Percentiles rank a stretch among this genome's conserved stretches.
These are phyloP conservation scores for Solanum clarkiae DNA, from an alignment of 257 asterid genomes.

Conservation along the genomic window DNA sequence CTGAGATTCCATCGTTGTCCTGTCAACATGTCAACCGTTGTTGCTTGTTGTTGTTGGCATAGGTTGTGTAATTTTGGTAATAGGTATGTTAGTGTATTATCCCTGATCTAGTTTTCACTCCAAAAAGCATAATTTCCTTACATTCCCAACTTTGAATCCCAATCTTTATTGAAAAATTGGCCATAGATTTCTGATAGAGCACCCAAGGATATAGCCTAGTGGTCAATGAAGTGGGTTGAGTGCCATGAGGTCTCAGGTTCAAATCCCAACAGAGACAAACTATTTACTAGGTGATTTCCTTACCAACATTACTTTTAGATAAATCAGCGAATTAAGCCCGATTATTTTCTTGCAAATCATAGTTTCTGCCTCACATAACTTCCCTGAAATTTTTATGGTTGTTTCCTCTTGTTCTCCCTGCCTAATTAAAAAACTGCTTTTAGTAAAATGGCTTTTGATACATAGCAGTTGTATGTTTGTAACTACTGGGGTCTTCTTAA, in stretches of 20 bases:
- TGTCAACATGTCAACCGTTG: neutral
- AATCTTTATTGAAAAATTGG: no score
- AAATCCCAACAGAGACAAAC: no score
- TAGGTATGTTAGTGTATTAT: no score
- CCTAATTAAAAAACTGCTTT: neutral
- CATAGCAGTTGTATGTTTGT: neutral
- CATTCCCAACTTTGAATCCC: no score
- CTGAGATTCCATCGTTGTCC: neutral
- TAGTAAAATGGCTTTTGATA: neutral
- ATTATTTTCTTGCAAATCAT: neutral
- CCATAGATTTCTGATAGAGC: no score
- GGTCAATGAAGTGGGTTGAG: no score
- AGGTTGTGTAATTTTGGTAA: no score
- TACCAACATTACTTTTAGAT: neutral
- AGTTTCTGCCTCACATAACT: neutral
- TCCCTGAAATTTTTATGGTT: neutral
- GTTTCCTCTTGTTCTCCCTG: neutral
- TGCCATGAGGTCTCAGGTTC: no score
- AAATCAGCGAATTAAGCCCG: neutral
- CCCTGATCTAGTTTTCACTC: no score
- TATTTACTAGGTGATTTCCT: neutral
- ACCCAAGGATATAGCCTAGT: no score
- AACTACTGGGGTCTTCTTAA: neutral
- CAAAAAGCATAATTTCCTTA: no score
- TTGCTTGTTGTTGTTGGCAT: neutral